Percentiles rank a stretch among this genome's conserved stretches.
These are phyloP conservation scores for Trichoderma lentiforme DNA, from an alignment of 2,329 filamentous ascomycete genomes.

Conservation along the genomic window DNA sequence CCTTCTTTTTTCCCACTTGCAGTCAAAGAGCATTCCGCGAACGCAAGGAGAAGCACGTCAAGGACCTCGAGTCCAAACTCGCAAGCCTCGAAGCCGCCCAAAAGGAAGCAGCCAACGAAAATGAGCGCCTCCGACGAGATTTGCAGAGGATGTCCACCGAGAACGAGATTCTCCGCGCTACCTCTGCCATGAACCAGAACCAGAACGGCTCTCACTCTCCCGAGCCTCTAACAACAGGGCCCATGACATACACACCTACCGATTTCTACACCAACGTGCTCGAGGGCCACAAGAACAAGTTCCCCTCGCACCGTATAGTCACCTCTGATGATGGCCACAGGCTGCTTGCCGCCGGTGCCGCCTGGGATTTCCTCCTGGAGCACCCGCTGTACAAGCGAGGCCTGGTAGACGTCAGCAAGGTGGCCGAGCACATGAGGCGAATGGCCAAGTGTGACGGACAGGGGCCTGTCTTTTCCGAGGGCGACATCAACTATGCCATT, in stretches of 20 bases:
- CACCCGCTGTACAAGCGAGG: slow-evolving; percentile 75
- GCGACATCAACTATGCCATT: slow-evolving; percentile 69
- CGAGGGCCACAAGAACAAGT: slow-evolving; percentile 59
- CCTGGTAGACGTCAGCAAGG: slow-evolving; percentile 74
- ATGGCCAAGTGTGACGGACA: slow-evolving; percentile 80
- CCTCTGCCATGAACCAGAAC: slow-evolving; percentile 47
- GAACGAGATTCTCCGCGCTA: slow-evolving; percentile 88
- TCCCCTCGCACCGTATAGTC: slow-evolving; percentile 65
- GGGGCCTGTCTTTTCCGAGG: slow-evolving; percentile 82
- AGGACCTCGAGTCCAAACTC: slow-evolving; percentile 86
- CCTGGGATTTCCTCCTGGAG: slow-evolving; percentile 85
- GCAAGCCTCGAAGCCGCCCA: slow-evolving; percentile 72
- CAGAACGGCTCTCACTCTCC: slow-evolving; percentile 40
- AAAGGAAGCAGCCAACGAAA: slow-evolving; percentile 71
- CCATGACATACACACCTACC: slow-evolving; percentile 67
- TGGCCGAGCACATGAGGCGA: slow-evolving; percentile 74
- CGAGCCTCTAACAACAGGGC: slow-evolving; percentile 57
- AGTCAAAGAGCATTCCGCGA: slow-evolving; percentile 96
- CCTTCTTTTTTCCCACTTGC: neutral
- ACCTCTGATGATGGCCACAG: slow-evolving; percentile 63
- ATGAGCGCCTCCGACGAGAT: slow-evolving; percentile 80
- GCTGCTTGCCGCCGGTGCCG: slow-evolving; percentile 70
- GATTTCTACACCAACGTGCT: slow-evolving; percentile 67
- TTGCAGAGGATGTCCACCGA: slow-evolving; percentile 82
- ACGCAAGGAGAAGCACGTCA: slow-evolving; percentile 90